Evolutionary conservation across 768 basidiomycete genomes (phyloP), one percentile per base, ranked within the genome.

Genomic region (Amanita rimosa): DNA sequence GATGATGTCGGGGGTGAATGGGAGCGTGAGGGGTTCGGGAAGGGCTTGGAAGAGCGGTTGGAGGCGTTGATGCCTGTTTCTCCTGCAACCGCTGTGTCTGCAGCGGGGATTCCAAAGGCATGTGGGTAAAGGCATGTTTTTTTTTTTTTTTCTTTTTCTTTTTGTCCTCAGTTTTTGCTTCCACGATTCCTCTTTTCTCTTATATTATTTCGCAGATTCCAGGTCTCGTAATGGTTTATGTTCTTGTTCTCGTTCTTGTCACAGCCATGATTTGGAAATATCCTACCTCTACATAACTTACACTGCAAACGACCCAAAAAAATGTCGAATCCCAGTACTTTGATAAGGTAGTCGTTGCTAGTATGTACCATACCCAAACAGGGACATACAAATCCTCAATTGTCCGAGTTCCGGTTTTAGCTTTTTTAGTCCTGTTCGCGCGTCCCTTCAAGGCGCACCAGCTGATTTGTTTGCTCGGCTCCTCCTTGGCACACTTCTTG

Each of bases 11-110:
- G 87, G 7, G 87, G 89, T 0, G 91, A 93, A 64, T 94, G 88
- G 89, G 85, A 88, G 54, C 67, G 89, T 1, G 85, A 89, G 55
- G 90, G 90, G 0, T 61, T 94, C 21, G 90, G 91, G 0, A 75
- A 67, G 51, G 90, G 91, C 0, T 62, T 94, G 43, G 91, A 87
- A 63, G 90, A 92, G 67, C 67, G 90, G 49, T 61, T 94, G 46
- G 90, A 92, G 57, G 51, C 40, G 41, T 26, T 48, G 29, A 36
- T 46, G 31, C 31, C 31, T 31, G 31, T 13, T 31, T 13, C 31
- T 13, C 31, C 31, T 21, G 17, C 11, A 16, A 43, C 50, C 6
- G 31, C 41, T 4, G 21, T 21, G 22, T 17, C 35, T 14, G 14
- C 40, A 8, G 16, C 16, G 16, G 42, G 34, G 3, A 42, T 21